phyloP scores from a whole-genome alignment of 306 rosid species.

The Calophaca sinica region DNA sequence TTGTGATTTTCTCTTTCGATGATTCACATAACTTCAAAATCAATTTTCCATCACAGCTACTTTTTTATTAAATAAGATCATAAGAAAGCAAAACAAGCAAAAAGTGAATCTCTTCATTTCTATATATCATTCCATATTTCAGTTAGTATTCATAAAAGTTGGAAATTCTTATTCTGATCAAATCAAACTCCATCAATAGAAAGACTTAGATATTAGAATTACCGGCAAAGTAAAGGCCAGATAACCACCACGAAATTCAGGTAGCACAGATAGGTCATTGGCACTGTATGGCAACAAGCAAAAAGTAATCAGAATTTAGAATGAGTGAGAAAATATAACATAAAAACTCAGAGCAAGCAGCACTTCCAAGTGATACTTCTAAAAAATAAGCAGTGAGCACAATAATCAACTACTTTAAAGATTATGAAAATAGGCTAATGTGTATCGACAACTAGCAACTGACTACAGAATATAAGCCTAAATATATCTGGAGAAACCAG shows the following conservation, averaged over 20 bases:
- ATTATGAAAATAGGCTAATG: slow-evolving; percentile 28
- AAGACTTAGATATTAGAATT: slow-evolving; percentile 39
- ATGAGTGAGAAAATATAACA: slow-evolving; percentile 7
- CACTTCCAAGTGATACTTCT: slow-evolving; percentile 34
- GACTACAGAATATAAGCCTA: slow-evolving; percentile 13
- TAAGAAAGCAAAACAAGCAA: slow-evolving; percentile 25
- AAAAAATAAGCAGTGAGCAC: slow-evolving; percentile 12
- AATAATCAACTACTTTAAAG: slow-evolving; percentile 31
- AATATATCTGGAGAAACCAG: slow-evolving; percentile 37
- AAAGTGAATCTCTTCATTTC: background rate
- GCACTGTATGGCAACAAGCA: slow-evolving; percentile 62
- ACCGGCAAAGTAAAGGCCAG: slow-evolving; percentile 87
- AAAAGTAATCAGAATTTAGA: slow-evolving; percentile 32
- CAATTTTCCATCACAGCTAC: background rate
- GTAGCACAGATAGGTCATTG: slow-evolving; percentile 70
- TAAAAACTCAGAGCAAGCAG: slow-evolving; percentile 36
- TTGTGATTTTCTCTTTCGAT: background rate
- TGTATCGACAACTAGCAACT: slow-evolving; percentile 1
- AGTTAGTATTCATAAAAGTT: background rate
- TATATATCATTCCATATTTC: slow-evolving; percentile 9
- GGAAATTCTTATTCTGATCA: slow-evolving; percentile 26
- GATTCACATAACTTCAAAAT: background rate
- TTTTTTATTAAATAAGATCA: slow-evolving; percentile 7
- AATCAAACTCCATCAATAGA: slow-evolving; percentile 2
- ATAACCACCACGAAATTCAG: slow-evolving; percentile 88